Base-by-base conservation (phyloP, 2,329 filamentous ascomycete species). In the Parafenestella ontariensis region DNA sequence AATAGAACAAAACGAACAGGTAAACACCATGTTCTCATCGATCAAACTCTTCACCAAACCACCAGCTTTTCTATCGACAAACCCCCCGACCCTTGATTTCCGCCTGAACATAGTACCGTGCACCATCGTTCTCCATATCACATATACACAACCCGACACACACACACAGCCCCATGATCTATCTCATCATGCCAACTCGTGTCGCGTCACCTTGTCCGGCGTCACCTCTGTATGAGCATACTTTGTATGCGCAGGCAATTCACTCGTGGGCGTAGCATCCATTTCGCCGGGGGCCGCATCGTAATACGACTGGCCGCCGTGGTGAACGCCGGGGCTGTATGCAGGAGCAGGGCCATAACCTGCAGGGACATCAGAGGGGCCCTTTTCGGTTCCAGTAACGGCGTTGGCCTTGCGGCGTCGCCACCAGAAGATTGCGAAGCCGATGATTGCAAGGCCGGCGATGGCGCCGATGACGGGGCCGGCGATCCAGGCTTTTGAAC, bases 401-500 rank as follows among this genome's bases (percentile, higher is more conserved):
- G 39, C 43, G 1, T 23, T n/a, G 0, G 47, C 44, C 28, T 56
- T 59, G 1, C 61, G 49, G 0, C 59, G 51, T 3, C 62, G 61
- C 60, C 59, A 66, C 48, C 53, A 64, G 37, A 68, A 57, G 17
- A 60, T 13, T 2, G 55, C 61, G 24, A 52, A 53, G 20, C 42
- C 58, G 28, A 69, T 47, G 31, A 68, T 47, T 1, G 56, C 60
- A 8, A 71, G 43, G 1, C 39, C 59, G 0, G 49, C 56, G 5
- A 70, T 39, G 36, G 57, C 57, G 23, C 69, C 69, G 37, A 70
- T 41, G 8, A 69, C 62, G 5, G 68, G 66, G 24, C 69, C 69
- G 1, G 69, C 69, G 28, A 71, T 68, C 69, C 69, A 71, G 10
- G 69, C 68, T 51, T 66, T 69, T 26, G 54, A 41, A 1, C 36